phyloP scores from a whole-genome alignment of 192 early-diverging fungal genomes.

The Rhizoclosmatium sp. region DNA sequence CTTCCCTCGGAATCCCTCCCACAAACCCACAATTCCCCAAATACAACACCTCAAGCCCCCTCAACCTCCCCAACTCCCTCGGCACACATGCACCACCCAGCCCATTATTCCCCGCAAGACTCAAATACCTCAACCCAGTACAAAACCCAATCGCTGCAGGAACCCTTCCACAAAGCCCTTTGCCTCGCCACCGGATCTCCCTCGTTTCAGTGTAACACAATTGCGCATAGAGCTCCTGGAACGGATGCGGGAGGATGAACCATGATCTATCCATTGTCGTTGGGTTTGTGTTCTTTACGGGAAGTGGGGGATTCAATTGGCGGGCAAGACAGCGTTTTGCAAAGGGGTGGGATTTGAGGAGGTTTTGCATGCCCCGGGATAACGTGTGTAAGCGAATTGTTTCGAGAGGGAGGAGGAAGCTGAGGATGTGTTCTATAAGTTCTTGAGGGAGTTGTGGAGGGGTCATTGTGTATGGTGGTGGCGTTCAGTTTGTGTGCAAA shows the following conservation, averaged over 20 bases:
- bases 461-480: not conserved
- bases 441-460: not conserved
- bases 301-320: not conserved
- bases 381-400: not conserved
- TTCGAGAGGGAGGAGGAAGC: not conserved
- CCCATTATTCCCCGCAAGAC: not conserved
- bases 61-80: not conserved
- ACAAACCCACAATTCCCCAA: not conserved
- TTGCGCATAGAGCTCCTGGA: not conserved
- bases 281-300: not conserved
- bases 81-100: conserved; percentile 11
- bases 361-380: not conserved
- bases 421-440: not conserved
- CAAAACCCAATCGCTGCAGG: not conserved
- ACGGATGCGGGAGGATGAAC: not conserved
- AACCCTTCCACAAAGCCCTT: not conserved
- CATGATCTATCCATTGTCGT: not conserved
- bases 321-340: not conserved
- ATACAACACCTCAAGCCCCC: not conserved
- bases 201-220: not conserved
- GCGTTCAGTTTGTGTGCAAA: not conserved
- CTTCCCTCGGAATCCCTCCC: not conserved
- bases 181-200: not conserved
- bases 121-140: not conserved
- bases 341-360: not conserved